A percentile compares a stretch with the other conserved stretches of the same genome.
These are phyloP conservation scores for Colletotrichum sp. DNA, from an alignment of 2,329 filamentous ascomycete genomes.

Conservation along the genomic window DNA sequence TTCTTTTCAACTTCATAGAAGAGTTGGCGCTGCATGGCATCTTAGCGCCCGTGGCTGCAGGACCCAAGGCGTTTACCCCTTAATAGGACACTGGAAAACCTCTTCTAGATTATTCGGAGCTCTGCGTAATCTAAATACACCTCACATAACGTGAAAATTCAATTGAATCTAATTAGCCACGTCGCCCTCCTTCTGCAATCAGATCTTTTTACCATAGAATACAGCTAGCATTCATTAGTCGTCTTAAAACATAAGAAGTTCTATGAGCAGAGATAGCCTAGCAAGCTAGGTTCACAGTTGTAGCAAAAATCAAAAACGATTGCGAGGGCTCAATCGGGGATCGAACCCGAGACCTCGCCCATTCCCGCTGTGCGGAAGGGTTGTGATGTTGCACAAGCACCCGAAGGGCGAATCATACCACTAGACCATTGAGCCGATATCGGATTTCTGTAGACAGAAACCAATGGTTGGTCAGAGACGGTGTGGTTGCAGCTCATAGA, in stretches of 20 bases:
- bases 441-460: neutral
- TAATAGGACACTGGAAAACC: neutral
- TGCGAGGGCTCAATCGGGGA: neutral
- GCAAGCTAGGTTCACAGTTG: neutral
- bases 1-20: slow-evolving; percentile 45
- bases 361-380: neutral
- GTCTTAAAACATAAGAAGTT: neutral
- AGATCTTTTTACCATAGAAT: neutral
- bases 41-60: slow-evolving; percentile 40
- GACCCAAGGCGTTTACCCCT: neutral
- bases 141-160: neutral
- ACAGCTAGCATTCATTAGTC: rapidly evolving
- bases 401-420: slow-evolving; percentile 16
- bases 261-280: too few species aligned
- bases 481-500: neutral
- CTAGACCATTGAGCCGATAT: slow-evolving; percentile 13
- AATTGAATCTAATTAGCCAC: neutral
- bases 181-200: rapidly evolving
- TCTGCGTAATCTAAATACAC: neutral
- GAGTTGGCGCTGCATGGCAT: slow-evolving; percentile 42
- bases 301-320: neutral
- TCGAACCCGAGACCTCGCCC: slow-evolving; percentile 15
- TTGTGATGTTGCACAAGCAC: neutral
- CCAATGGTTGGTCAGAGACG: neutral
- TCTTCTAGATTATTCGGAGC: neutral